Evolutionary conservation across 2,329 filamentous ascomycete species (phyloP).

Genomic region (Penicillium italicum): DNA sequence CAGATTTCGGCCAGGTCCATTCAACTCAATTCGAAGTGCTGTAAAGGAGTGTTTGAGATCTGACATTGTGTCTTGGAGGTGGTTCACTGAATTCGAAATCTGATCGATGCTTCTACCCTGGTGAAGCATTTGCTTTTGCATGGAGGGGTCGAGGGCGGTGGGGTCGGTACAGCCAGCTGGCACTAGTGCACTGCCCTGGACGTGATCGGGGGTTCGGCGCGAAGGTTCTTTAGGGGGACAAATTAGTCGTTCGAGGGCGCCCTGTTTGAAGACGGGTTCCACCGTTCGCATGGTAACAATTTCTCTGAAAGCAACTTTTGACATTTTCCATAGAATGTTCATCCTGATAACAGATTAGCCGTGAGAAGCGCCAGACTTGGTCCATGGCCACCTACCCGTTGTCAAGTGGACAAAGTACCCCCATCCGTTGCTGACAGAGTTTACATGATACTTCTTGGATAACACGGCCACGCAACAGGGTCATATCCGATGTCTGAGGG

Average conservation of each 20-base stretch:
- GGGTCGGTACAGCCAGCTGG: constrained; percentile 18
- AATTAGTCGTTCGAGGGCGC: constrained; percentile 32
- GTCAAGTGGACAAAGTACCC: constrained; percentile 34
- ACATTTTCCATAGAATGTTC: constrained; percentile 41
- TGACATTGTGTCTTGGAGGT: constrained; percentile 40
- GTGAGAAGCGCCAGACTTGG: neutral
- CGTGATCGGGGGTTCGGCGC: constrained; percentile 17
- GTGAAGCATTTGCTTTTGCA: constrained; percentile 37
- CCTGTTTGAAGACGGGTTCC: constrained; percentile 35
- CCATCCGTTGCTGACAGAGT: constrained; percentile 39
- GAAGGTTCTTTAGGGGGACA: constrained; percentile 22
- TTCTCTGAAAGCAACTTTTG: constrained; percentile 39
- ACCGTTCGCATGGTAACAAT: constrained; percentile 41
- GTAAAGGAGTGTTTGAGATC: constrained; percentile 41
- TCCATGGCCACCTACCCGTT: constrained; percentile 32
- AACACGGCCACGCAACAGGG: constrained; percentile 33
- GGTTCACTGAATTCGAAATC: constrained; percentile 39
- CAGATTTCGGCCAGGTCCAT: constrained; percentile 25
- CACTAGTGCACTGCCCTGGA: constrained; percentile 26
- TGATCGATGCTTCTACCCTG: constrained; percentile 38
- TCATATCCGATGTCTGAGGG: constrained; percentile 36
- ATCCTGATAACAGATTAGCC: constrained; percentile 22
- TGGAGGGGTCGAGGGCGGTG: constrained; percentile 16
- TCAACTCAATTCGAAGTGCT: constrained; percentile 37
- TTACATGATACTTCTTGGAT: constrained; percentile 38